These are phyloP conservation scores for Arthrobotrys entomopaga DNA, from an alignment of 2,329 filamentous ascomycete species.

Conservation along the genomic window DNA sequence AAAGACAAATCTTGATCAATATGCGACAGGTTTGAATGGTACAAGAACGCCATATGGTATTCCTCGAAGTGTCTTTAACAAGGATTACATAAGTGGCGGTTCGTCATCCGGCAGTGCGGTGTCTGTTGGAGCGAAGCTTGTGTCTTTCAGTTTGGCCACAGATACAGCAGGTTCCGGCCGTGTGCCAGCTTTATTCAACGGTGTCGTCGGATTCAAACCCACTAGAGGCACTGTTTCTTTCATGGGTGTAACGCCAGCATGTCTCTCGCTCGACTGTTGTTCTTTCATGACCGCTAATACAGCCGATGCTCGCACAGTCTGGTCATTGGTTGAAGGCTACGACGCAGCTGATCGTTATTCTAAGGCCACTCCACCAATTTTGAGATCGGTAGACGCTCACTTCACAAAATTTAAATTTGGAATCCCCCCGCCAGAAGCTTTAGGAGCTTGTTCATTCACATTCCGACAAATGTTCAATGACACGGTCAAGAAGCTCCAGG, in stretches of 20 bases:
- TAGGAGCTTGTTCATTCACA: constrained; percentile 63
- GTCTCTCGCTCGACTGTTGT: constrained; percentile 69
- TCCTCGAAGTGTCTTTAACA: constrained; percentile 67
- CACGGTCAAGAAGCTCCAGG: constrained; percentile 62
- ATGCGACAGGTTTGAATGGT: constrained; percentile 71
- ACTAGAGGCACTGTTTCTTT: constrained; percentile 68
- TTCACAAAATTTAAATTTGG: constrained; percentile 65
- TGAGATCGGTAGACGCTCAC: constrained; percentile 59
- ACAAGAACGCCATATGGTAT: constrained; percentile 70
- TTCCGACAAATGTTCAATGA: constrained; percentile 64
- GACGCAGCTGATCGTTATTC: constrained; percentile 68
- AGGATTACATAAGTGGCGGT: constrained; percentile 68
- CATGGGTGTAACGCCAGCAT: constrained; percentile 68
- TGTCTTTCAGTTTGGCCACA: constrained; percentile 69
- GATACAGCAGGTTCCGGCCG: constrained; percentile 69
- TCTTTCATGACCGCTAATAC: constrained; percentile 67
- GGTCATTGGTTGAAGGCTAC: constrained; percentile 65
- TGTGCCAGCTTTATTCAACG: constrained; percentile 68
- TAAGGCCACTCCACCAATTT: constrained; percentile 62
- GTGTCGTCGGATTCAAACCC: constrained; percentile 67
- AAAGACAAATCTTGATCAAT: constrained; percentile 69
- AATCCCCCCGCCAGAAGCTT: constrained; percentile 64
- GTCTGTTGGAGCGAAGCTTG: constrained; percentile 67
- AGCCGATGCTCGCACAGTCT: constrained; percentile 65
- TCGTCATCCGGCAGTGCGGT: constrained; percentile 70